phyloP scores from a whole-genome alignment of 2,329 filamentous ascomycete genomes.

The Botrytis tulipae region DNA sequence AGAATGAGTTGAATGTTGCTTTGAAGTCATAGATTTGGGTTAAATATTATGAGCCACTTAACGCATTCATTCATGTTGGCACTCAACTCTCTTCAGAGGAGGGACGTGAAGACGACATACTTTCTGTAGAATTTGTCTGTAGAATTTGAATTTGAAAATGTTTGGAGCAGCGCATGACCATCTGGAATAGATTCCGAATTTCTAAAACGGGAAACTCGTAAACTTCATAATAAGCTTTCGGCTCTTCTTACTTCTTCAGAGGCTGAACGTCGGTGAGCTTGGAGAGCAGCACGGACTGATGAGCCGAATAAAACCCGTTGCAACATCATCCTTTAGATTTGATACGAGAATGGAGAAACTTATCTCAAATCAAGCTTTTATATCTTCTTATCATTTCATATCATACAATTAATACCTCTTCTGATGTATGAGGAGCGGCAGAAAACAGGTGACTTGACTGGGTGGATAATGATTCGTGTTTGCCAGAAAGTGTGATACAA shows the following conservation, averaged over 20 bases:
- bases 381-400: not conserved
- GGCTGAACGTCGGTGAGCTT: not conserved
- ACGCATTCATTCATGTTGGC: no score
- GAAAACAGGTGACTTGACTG: no score
- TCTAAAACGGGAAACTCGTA: not conserved
- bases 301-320: no score
- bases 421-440: no score
- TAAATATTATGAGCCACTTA: no score
- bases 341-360: no score
- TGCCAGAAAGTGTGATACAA: no score
- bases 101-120: not conserved
- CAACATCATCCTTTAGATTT: no score
- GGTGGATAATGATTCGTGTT: no score
- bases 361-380: not conserved
- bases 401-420: not conserved
- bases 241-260: not conserved
- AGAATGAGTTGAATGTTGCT: no score
- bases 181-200: not conserved
- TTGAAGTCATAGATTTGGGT: no score
- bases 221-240: not conserved
- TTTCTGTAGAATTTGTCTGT: not conserved
- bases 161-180: not conserved
- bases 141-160: not conserved
- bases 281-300: not conserved
- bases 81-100: no score